Evolutionary conservation across 192 early-diverging fungal species (phyloP).

Genomic region (Dissophora ornata): DNA sequence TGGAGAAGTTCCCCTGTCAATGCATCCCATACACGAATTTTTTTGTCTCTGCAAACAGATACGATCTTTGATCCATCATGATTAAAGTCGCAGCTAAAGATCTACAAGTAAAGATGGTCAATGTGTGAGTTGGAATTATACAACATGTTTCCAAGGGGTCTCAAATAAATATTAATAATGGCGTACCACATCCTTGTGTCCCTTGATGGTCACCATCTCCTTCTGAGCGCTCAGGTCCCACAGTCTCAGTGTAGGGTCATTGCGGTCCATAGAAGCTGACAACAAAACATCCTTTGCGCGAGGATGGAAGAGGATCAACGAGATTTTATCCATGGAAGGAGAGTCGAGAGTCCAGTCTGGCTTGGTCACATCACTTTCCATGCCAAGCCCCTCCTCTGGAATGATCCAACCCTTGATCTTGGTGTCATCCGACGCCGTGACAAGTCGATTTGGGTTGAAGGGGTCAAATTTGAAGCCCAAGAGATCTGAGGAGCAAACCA

Average conservation of each 20-base stretch:
- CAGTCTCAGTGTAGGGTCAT: constrained; percentile 59
- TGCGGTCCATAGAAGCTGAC: constrained; percentile 69
- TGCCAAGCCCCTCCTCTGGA: constrained; percentile 65
- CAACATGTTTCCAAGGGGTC: too few species aligned
- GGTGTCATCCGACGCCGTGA: constrained; percentile 74
- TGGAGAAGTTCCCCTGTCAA: constrained; percentile 66
- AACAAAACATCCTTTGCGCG: constrained; percentile 65
- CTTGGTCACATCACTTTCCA: constrained; percentile 56
- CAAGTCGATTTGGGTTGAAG: constrained; percentile 68
- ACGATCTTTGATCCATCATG: constrained; percentile 76
- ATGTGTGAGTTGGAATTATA: too few species aligned
- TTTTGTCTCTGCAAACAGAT: constrained; percentile 72
- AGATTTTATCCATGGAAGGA: constrained; percentile 64
- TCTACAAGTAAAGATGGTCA: constrained; percentile 14
- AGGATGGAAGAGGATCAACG: constrained; percentile 69
- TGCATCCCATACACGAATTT: constrained; percentile 74
- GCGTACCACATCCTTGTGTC: constrained; percentile 50
- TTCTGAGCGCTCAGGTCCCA: constrained; percentile 66
- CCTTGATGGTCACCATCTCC: constrained; percentile 45
- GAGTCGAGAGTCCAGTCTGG: constrained; percentile 35
- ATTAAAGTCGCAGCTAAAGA: constrained; percentile 65
- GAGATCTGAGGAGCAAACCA: constrained; percentile 72
- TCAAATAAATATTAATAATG: neutral
- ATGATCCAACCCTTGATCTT: constrained; percentile 67
- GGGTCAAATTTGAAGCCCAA: constrained; percentile 78